Conservation (phyloP, 2,329 filamentous ascomycete species). For the Aspergillus pseudoglaucus region DNA sequence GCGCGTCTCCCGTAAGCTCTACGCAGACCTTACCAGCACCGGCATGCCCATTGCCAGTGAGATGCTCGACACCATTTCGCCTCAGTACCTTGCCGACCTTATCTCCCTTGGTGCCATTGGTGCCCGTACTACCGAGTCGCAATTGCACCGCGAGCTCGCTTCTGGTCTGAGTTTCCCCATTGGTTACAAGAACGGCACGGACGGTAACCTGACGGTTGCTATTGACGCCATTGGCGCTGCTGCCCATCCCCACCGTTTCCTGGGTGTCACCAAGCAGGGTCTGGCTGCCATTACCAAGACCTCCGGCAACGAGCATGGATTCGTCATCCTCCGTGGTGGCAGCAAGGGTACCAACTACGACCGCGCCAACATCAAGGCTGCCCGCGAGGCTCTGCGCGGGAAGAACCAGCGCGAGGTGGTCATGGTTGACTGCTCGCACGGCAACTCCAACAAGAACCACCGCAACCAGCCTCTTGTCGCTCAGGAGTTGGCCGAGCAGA, state of each 20-base stretch:
- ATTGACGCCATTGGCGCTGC: conserved; percentile 88
- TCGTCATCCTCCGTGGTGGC: conserved; percentile 89
- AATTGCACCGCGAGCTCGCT: conserved; percentile 91
- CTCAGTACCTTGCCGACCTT: conserved; percentile 93
- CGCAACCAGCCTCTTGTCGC: conserved; percentile 95
- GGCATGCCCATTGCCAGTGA: conserved; percentile 96
- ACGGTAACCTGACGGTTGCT: conserved; percentile 81
- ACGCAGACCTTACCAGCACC: conserved; percentile 75
- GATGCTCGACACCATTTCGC: conserved; percentile 98
- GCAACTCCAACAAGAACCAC: conserved; percentile 97
- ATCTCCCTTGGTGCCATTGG: conserved; percentile 95
- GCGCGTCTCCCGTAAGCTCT: conserved; percentile 84
- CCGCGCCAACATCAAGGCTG: conserved; percentile 69
- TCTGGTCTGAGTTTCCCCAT: conserved; percentile 95
- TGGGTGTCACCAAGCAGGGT: conserved; percentile 97
- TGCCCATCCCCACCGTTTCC: conserved; percentile 72
- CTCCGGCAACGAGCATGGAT: conserved; percentile 90
- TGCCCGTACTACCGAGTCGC: conserved; percentile 90
- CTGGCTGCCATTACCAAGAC: conserved; percentile 92
- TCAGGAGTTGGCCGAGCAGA: conserved; percentile 71
- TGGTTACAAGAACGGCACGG: conserved; percentile 98
- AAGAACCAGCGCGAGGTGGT: conserved; percentile 83
- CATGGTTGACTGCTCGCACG: conserved; percentile 98
- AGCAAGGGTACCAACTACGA: conserved; percentile 92
- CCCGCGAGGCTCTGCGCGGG: conserved; percentile 69